phyloP scores from a whole-genome alignment of 2,329 filamentous ascomycete species.

The Ampelomyces quisqualis region DNA sequence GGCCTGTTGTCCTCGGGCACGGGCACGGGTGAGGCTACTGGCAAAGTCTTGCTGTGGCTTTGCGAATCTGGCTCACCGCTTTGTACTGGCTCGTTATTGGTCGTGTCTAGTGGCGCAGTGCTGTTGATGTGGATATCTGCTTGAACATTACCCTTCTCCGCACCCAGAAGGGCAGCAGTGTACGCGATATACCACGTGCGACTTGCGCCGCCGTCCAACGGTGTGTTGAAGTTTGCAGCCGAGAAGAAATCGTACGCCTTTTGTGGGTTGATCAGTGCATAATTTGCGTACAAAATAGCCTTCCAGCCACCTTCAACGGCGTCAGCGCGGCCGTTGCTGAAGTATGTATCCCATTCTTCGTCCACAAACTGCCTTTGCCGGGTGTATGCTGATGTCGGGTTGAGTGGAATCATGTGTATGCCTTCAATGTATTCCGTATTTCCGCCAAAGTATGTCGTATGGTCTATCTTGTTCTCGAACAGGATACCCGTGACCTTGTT shows the following conservation, averaged over 20 bases:
- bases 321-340: constrained; percentile 67
- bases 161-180: constrained; percentile 32
- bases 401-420: constrained; percentile 83
- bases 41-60: neutral
- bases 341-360: constrained; percentile 70
- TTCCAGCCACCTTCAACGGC: constrained; percentile 75
- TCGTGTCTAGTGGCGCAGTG: neutral
- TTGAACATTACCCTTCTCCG: neutral
- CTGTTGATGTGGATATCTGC: constrained; percentile 1
- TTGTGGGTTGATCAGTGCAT: constrained; percentile 72
- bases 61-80: neutral
- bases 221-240: constrained; percentile 64
- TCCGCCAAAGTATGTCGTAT: constrained; percentile 81
- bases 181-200: constrained; percentile 44
- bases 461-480: constrained; percentile 96
- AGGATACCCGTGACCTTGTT: constrained; percentile 76
- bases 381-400: constrained; percentile 69
- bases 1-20: neutral
- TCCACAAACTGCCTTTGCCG: constrained; percentile 71
- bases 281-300: constrained; percentile 80
- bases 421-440: constrained; percentile 67
- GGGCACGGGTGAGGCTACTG: too few relatives aligned
- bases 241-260: constrained; percentile 76
- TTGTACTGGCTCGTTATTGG: neutral
- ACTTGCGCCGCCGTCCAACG: constrained; percentile 76